Base-by-base conservation (phyloP, 768 basidiomycete species). In the Chalciporus pseudorubinellus region DNA sequence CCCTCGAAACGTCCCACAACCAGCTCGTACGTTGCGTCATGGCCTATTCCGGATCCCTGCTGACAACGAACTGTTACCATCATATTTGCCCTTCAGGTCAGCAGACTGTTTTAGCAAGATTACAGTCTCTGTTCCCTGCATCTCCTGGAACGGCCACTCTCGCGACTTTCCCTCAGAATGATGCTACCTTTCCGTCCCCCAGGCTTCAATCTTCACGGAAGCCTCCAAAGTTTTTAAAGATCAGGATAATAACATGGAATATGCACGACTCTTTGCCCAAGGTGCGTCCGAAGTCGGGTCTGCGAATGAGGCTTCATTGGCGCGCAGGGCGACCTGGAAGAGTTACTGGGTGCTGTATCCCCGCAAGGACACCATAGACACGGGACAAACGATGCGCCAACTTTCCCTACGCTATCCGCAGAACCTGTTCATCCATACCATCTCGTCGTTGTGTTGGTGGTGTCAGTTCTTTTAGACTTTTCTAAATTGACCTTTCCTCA, bases 191-290 rank as follows among this genome's bases (percentile, higher is more conserved):
- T 56, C 59, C 57, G 22, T 51, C 59, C n/a, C 48, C 63, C 19
- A 64, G 26, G 34, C 60, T 59, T 36, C 59, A 51, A n/a, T 58
- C 47, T 24, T 53, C 60, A 19, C 65, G 63, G 49, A 64, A 56
- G 49, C 48, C 62, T 20, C 61, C 70, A 16, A 76, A 73, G 56
- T 77, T 76, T 62, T 71, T 90, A 40, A 91, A 90, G 61, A 70
- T 89, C 34, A 72, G 83, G 39, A 80, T 90, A 42, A 46, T 89
- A 29, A 86, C 85, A 33, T 92, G 89, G 89, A 92, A 91, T 57
- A 92, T 92, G 89, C 85, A 91, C 56, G 87, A 90, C 56, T 84
- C 84, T 0, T 61, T 90, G 6, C 89, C 89, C 26, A 90, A 87
- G 78, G 87, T 83, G 24, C 14, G 61, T 21, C 36, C 33, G 41